Percentiles rank a stretch among this genome's conserved stretches.
phyloP scores from a whole-genome alignment of 225 moss, liverwort and hornwort species.

The Rhytidiadelphus loreus region DNA sequence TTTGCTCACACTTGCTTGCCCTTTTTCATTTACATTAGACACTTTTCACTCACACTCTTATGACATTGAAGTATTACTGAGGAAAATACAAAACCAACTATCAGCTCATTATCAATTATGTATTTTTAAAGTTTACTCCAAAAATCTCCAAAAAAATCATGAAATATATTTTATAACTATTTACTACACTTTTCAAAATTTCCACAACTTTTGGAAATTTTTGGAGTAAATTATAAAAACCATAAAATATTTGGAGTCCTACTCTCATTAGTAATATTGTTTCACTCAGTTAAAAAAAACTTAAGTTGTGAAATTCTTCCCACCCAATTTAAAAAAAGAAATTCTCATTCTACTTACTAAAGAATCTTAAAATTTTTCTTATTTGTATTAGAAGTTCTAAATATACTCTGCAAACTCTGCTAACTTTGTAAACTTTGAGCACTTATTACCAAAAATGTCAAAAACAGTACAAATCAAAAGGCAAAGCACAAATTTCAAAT shows the following conservation, averaged over 20 bases:
- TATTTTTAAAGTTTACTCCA: background rate
- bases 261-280: background rate
- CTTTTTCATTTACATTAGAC: background rate
- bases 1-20: fast-evolving
- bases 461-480: background rate
- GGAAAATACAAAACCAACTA: background rate
- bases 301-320: background rate
- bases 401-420: background rate
- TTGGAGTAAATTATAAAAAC: background rate
- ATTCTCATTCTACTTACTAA: background rate
- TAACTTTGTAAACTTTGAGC: too few species aligned
- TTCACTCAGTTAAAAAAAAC: background rate
- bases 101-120: too few species aligned
- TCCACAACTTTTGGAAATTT: background rate
- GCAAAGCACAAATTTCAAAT: background rate
- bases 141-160: too few species aligned
- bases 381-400: background rate
- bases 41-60: fast-evolving
- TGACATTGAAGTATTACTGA: background rate
- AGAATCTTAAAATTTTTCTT: background rate
- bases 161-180: background rate
- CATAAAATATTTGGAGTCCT: background rate
- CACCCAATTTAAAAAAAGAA: background rate
- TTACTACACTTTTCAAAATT: background rate
- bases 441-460: background rate